Evolutionary conservation across 306 rosid genomes (phyloP), one percentile per base, ranked within the genome.

Genomic region (Urtica urens): DNA sequence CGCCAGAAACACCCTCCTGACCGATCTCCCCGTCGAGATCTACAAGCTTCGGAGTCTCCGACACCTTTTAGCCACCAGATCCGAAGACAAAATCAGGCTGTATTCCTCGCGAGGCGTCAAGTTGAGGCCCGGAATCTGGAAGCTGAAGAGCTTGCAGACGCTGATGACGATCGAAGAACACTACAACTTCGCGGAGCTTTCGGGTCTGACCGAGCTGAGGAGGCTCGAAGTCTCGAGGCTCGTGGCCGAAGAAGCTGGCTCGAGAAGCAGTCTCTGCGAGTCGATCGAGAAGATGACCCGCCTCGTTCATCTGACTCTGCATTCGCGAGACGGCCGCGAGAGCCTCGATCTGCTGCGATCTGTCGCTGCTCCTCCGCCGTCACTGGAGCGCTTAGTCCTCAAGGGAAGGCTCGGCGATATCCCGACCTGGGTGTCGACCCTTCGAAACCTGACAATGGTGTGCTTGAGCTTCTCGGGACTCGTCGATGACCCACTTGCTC

Each of bases 361-460:
- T 15, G 6, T 25, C 65, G n/a, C n/a, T 4, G 4, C 59, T 7
- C 49, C 62, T 1, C 31, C 59, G 0, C 34, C 45, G 10, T 44
- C 39, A 31, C n/a, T 15, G 28, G 38, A 42, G 25, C 3, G 2
- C 46, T 33, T 71, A 18, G 13, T 12, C 10, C 33, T 71, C 20
- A 15, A 44, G 2, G 20, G 50, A 9, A 10, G 6, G 16, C 9
- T 71, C 6, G 29, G 52, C 1, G 31, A 13, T 49, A 50, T 60
- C 24, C 72, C 68, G 6, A 29, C 23, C 1, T 46, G 69, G 77
- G 39, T 55, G 45, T 49, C 60, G 13, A 37, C 46, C 10, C 72
- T 70, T 21, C 1, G 29, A 14, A 48, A 59, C 50, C 55, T 70
- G 12, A 58, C 45, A 0, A 33, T 25, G 57, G 13, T 70, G 24